A percentile compares a stretch with the other conserved stretches of the same genome.
Evolutionary conservation across 768 basidiomycete species (phyloP).

Genomic region (Serendipita vermifera): DNA sequence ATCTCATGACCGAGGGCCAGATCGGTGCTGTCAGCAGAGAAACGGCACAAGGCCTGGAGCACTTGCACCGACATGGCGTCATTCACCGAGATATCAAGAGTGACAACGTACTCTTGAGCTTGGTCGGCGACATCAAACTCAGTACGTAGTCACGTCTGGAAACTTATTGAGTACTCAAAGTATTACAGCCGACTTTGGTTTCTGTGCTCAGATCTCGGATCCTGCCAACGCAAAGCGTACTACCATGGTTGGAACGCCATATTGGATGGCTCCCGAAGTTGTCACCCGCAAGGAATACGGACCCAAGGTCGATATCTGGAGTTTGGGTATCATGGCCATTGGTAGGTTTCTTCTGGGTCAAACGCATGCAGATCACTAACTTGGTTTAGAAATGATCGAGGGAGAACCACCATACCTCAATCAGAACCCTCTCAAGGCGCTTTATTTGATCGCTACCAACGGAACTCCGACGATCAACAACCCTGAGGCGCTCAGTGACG

Average conservation of each 20-base stretch:
- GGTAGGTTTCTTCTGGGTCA: conserved; percentile 36
- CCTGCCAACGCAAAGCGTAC: conserved; percentile 82
- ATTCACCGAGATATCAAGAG: conserved; percentile 99
- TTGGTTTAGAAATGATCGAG: conserved; percentile 83
- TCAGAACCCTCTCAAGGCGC: conserved; percentile 90
- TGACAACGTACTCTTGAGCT: conserved; percentile 86
- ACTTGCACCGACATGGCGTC: conserved; percentile 90
- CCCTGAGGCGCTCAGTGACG: conserved; percentile 56
- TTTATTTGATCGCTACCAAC: conserved; percentile 97
- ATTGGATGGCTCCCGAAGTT: conserved; percentile 99
- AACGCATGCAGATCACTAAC: background rate
- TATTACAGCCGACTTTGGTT: conserved; percentile 84
- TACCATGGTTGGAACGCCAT: conserved; percentile 97
- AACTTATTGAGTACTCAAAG: conserved; percentile 11
- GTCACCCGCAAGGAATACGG: conserved; percentile 97
- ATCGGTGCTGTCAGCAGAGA: conserved; percentile 94
- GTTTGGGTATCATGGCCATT: conserved; percentile 90
- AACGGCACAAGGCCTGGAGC: conserved; percentile 83
- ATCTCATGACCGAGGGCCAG: conserved; percentile 96
- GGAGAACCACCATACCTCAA: conserved; percentile 94
- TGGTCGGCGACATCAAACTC: conserved; percentile 94
- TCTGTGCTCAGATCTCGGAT: conserved; percentile 92
- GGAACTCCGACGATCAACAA: conserved; percentile 95
- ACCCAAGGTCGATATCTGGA: conserved; percentile 98
- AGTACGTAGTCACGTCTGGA: conserved; percentile 35